Evolutionary conservation across 345 rosid species (phyloP), one percentile per base, ranked within the genome.

Genomic region (Excoecaria cochinchinensis): DNA sequence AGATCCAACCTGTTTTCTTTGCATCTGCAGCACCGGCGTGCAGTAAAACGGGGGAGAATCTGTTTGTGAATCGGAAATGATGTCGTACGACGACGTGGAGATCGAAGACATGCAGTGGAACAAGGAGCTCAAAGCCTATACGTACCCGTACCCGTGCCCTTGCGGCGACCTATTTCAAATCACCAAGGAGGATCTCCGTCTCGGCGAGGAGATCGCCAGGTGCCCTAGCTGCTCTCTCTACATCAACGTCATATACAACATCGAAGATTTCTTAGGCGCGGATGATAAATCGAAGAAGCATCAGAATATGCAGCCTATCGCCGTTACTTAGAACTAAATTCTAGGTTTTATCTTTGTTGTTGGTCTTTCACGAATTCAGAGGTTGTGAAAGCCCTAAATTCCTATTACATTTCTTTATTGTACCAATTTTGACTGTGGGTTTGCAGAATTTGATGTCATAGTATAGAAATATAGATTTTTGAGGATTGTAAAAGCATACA

Each of bases 61-160:
- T 22, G 22, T 44, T 25, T 6, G 44, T 6, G n/a, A 14, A 15
- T 46, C 57, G 0, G 16, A 53, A 21, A 46, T 59, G 78, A 94
- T 92, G 98, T 95, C 99, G 52, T 95, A 92, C 89, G 99, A 95
- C 85, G 98, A 95, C 57, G 97, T 95, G 25, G 99, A 92, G 90
- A 95, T 95, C 72, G 98, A 95, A 56, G 99, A 95, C 64, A 91
- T 95, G 99, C 92, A 91, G 78, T 92, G 99, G 99, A 92, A 79
- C 80, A 91, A 89, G 71, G 93, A 91, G 86, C 72, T 92, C 19
- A 82, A 87, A 74, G 88, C 91, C 39, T 92, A 84, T 80, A 95
- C 97, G 31, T 92, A 91, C 72, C n/a, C n/a, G n/a, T 36, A 48
- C 72, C 98, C 98, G 3, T 95, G 98, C 56, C 98, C 98, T 13